phyloP scores from a whole-genome alignment of 257 asterid species.

The Striga asiatica region DNA sequence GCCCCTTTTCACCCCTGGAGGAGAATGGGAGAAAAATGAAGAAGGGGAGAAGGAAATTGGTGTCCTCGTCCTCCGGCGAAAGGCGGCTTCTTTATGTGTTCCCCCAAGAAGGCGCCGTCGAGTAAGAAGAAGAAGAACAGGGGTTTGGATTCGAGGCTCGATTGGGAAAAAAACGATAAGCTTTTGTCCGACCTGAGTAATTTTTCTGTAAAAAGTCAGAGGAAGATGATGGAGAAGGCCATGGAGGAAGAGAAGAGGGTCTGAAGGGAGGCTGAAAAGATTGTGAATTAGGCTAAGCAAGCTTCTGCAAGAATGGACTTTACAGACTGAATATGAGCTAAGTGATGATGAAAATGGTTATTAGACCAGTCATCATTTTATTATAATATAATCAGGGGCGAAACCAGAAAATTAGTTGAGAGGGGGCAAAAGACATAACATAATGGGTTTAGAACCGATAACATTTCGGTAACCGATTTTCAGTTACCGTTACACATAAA shows the following conservation, averaged over 20 bases:
- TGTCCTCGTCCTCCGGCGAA: conserved; percentile 48
- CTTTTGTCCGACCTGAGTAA: conserved; percentile 46
- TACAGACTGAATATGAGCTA: conserved; percentile 40
- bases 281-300: conserved; percentile 84
- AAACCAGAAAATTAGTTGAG: no score
- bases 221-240: conserved; percentile 49
- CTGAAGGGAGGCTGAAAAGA: conserved; percentile 72
- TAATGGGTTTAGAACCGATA: no score
- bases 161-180: conserved; percentile 34
- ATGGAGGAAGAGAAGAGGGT: conserved; percentile 66
- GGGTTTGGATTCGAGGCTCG: conserved; percentile 25
- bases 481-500: no score
- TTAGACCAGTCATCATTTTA: no score
- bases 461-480: no score
- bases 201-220: conserved; percentile 34
- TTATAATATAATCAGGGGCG: no score
- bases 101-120: conserved; percentile 44
- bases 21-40: conserved; percentile 17
- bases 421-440: no score
- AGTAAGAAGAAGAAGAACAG: conserved; percentile 32
- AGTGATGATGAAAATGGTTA: conserved; percentile 42
- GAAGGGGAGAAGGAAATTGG: conserved; percentile 15
- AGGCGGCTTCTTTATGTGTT: conserved; percentile 71
- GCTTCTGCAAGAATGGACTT: conserved; percentile 69
- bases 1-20: conserved; percentile 19